Base-by-base conservation (phyloP, 768 basidiomycete genomes). In the Suillus cothurnatus region DNA sequence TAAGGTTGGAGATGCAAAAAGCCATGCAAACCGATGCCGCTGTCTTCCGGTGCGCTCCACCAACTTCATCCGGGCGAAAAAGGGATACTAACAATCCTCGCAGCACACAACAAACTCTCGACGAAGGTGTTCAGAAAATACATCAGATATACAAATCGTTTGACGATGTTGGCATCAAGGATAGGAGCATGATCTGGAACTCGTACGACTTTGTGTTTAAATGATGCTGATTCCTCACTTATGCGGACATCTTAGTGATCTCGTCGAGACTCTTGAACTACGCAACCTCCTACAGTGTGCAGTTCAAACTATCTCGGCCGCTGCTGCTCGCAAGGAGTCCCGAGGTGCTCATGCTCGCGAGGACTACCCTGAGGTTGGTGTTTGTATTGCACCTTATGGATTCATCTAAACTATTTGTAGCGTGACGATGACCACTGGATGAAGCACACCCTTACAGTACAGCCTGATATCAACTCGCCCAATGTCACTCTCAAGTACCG, bases 171-270 rank as follows among this genome's bases (percentile, higher is more conserved):
- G 93, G 96, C 62, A 93, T 97, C 83, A 95, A 97, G 83, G 97
- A 99, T 79, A 86, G 97, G 74, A 94, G 93, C 80, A 93, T 99
- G 96, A 97, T 99, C 79, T 99, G 97, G 97, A 98, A 99, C 82
- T 94, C 94, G 95, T 97, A 73, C 68, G 94, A 74, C 17, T 53
- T 53, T n/a, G 39, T 60, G 43, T 45, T 67, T 19, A 17, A 17
- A 41, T 19, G 50, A 14, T 45, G 34, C 67, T 34, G 31, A 53
- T 66, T 34, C 52, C 61, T 41, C 34, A 60, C 38, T 71, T 41
- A 67, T 56, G 56, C 47, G 60, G 14, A n/a, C 49, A 28, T 67
- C 66, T 4, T 70, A 96, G 94, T 70, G 97, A 99, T 76, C 89
- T 99, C 65, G 85, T 99, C 67, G 97, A 99, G 81, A 99, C 96